Evolutionary conservation across 805 yeast genomes (phyloP).

Genomic region (Wickerhamiella musiphila): DNA sequence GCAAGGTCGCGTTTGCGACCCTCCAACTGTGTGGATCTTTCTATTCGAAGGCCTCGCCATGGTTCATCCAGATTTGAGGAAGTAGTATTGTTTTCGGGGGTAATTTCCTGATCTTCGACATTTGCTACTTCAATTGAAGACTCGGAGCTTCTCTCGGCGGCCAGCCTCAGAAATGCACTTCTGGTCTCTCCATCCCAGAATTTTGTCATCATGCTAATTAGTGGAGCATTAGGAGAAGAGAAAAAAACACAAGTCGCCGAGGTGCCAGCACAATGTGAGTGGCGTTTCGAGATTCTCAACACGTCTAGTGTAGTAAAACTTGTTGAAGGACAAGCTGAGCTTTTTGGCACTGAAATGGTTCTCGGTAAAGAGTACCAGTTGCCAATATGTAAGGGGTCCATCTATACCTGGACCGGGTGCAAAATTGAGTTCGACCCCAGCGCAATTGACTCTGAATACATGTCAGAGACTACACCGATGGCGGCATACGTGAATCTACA

Average conservation of each 20-base stretch:
- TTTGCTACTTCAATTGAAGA: too few species aligned
- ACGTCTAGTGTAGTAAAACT: conserved; percentile 34
- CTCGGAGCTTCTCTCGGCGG: too few species aligned
- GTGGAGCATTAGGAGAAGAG: not conserved
- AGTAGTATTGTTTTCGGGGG: too few species aligned
- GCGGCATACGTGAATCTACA: conserved; percentile 48
- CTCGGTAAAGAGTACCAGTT: conserved; percentile 44
- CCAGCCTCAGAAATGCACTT: too few species aligned
- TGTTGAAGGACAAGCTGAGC: conserved; percentile 60
- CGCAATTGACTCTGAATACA: conserved; percentile 32
- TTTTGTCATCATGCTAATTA: not conserved
- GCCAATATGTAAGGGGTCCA: conserved; percentile 34
- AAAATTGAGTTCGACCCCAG: conserved; percentile 30
- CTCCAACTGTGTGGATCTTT: too few species aligned
- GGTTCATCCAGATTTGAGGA: too few species aligned
- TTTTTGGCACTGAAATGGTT: conserved; percentile 86
- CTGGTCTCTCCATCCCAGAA: not conserved
- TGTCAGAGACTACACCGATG: conserved; percentile 57
- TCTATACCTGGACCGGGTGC: conserved; percentile 53
- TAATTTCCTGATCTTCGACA: too few species aligned
- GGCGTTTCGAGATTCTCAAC: conserved; percentile 58
- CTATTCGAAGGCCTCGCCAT: too few species aligned
- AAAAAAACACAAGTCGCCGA: conserved; percentile 8
- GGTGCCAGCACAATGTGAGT: conserved; percentile 32
- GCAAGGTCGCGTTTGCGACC: too few species aligned